Conservation (phyloP, 1,284 basidiomycete species). For the Puccinia triticina region DNA sequence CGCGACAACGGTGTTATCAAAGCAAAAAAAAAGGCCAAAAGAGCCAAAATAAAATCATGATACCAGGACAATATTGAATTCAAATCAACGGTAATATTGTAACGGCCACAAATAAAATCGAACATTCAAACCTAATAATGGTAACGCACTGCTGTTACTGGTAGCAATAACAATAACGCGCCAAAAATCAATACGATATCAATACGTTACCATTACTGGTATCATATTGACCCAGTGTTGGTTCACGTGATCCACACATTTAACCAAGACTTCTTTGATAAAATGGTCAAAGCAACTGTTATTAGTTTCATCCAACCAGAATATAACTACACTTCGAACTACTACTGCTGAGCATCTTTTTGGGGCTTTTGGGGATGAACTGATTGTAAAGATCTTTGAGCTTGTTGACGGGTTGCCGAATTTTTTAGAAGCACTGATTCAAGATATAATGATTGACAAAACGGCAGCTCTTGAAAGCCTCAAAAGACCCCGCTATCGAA, state of each 20-base stretch:
- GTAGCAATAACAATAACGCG: too few relatives aligned
- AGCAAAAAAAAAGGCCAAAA: too few relatives aligned
- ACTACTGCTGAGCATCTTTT: neutral
- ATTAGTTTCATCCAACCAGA: slow-evolving; percentile 97
- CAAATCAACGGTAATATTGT: too few relatives aligned
- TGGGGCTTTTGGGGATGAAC: neutral
- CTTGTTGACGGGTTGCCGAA: neutral
- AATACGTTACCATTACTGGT: too few relatives aligned
- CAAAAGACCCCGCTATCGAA: slow-evolving; percentile 70
- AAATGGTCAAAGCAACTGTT: slow-evolving; percentile 79
- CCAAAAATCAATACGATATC: too few relatives aligned
- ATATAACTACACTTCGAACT: slow-evolving; percentile 76
- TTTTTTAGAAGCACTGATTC: slow-evolving; percentile 81
- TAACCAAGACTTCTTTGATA: slow-evolving; percentile 84
- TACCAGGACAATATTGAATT: too few relatives aligned
- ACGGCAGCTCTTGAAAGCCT: slow-evolving; percentile 78
- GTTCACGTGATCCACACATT: slow-evolving; percentile 93
- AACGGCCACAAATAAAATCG: too few relatives aligned
- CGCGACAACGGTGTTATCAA: too few relatives aligned
- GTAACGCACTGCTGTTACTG: too few relatives aligned
- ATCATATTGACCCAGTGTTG: too few relatives aligned
- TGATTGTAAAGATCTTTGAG: neutral
- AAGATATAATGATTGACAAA: slow-evolving; percentile 94
- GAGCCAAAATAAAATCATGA: too few relatives aligned
- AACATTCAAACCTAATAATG: too few relatives aligned